A percentile compares a stretch with the other conserved stretches of the same genome.
phyloP scores from a whole-genome alignment of 2,329 filamentous ascomycete species.

The Trichoderma simmonsii region DNA sequence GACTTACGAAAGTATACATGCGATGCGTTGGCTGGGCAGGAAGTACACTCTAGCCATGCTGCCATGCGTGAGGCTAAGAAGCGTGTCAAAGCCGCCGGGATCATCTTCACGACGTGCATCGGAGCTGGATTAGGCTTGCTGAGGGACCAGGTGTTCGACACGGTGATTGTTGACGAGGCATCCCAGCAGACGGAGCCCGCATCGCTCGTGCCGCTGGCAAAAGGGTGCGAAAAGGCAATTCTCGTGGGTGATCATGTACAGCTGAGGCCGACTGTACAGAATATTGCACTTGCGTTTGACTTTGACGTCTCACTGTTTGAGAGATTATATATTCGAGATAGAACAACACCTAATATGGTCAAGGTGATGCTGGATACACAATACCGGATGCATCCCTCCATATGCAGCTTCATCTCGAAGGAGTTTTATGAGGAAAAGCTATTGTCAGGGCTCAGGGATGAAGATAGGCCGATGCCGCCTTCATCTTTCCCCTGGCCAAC shows the following conservation, averaged over 20 bases:
- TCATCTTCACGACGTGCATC: conserved; percentile 46
- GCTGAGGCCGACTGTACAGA: conserved; percentile 41
- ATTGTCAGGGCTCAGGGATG: conserved; percentile 30
- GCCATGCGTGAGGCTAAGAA: conserved; percentile 37
- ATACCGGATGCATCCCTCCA: conserved; percentile 41
- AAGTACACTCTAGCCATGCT: conserved; percentile 27
- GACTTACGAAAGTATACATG: conserved; percentile 36
- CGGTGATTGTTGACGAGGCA: conserved; percentile 45
- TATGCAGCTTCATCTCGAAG: conserved; percentile 39
- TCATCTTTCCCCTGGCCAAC: conserved; percentile 22
- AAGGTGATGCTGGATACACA: conserved; percentile 44
- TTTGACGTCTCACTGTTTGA: conserved; percentile 45
- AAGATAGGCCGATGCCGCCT: conserved; percentile 22
- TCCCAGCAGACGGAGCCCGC: conserved; percentile 45
- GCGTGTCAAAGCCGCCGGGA: conserved; percentile 33
- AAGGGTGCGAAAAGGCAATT: conserved; percentile 41
- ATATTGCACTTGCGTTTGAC: conserved; percentile 32
- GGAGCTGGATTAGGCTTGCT: conserved; percentile 42
- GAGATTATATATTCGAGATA: conserved; percentile 32
- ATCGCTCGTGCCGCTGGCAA: conserved; percentile 40
- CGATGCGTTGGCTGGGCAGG: conserved; percentile 32
- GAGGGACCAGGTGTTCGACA: conserved; percentile 36
- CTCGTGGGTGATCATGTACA: conserved; percentile 48
- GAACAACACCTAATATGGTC: conserved; percentile 11
- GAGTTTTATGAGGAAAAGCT: conserved; percentile 40